Conservation (phyloP, 176 grass and related monocot species). For the Rhynchospora breviuscula region DNA sequence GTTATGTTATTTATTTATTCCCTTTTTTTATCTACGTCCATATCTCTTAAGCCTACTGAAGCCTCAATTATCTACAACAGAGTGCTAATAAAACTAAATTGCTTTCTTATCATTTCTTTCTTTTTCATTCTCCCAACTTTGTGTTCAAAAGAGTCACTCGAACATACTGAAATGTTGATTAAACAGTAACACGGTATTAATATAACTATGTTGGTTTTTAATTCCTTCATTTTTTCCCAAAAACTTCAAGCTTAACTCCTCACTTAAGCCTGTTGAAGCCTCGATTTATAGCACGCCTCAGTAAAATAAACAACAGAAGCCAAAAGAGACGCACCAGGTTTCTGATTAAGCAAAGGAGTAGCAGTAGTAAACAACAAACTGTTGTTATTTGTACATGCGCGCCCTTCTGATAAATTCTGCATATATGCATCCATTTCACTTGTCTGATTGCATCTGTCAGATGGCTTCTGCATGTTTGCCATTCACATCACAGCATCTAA, state of each 20-base stretch:
- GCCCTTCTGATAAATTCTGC: constrained; percentile 4
- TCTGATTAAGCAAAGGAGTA: constrained; percentile 16
- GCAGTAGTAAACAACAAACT: neutral
- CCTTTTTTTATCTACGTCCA: neutral
- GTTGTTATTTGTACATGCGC: neutral
- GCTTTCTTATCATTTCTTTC: neutral
- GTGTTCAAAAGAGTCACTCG: neutral
- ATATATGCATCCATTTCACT: neutral
- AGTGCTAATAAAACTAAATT: neutral
- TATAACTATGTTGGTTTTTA: neutral
- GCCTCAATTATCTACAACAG: no score
- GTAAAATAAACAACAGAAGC: neutral
- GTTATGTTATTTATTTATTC: neutral
- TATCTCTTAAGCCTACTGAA: no score
- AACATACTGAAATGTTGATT: neutral
- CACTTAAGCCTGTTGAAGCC: neutral
- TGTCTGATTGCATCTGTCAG: constrained; percentile 1
- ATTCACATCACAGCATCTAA: constrained; percentile 9
- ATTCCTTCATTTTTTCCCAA: neutral
- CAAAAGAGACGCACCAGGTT: constrained; percentile 6
- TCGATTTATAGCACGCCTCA: neutral
- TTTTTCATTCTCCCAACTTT: neutral
- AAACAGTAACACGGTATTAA: neutral
- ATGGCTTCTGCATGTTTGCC: neutral
- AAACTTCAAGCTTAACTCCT: neutral